phyloP scores from a whole-genome alignment of 108 stramenopile species.

The Aureococcus anophagefferens region DNA sequence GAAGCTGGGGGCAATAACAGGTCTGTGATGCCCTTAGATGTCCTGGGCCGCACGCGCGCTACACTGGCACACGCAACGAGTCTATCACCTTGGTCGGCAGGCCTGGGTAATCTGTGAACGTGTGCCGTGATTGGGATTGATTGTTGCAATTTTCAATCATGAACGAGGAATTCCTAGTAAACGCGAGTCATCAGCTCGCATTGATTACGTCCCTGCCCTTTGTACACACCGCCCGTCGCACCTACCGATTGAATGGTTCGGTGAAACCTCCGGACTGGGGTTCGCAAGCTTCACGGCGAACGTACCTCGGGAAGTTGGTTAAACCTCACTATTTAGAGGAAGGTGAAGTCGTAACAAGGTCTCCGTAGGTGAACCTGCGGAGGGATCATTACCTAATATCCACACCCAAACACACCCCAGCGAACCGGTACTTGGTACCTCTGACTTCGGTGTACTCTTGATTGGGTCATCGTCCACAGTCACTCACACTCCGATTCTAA shows the following conservation, averaged over 20 bases:
- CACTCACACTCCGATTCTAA: no score
- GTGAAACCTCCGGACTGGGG: constrained; percentile 87
- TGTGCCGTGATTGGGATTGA: constrained; percentile 98
- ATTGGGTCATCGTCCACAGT: no score
- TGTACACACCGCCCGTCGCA: constrained; percentile 99
- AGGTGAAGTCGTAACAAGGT: constrained; percentile 98
- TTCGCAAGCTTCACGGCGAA: constrained; percentile 13
- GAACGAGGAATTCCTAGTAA: constrained; percentile 99
- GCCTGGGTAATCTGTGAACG: constrained; percentile 93
- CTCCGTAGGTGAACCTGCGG: constrained; percentile 98
- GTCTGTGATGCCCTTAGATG: constrained; percentile 98
- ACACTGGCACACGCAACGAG: constrained; percentile 92
- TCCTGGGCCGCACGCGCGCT: constrained; percentile 96
- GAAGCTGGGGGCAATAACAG: constrained; percentile 95
- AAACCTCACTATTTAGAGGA: constrained; percentile 89
- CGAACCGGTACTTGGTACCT: neutral
- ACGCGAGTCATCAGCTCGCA: constrained; percentile 94
- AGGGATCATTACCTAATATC: constrained; percentile 76
- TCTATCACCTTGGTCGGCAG: constrained; percentile 78
- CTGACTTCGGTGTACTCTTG: no score
- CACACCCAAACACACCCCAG: constrained; percentile 7
- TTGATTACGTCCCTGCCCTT: constrained; percentile 94
- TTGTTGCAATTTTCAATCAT: constrained; percentile 99
- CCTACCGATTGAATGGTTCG: constrained; percentile 97
- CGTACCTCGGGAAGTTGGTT: constrained; percentile 59